phyloP scores from a whole-genome alignment of 495 filamentous ascomycete species.

The Aspergillus leporis region DNA sequence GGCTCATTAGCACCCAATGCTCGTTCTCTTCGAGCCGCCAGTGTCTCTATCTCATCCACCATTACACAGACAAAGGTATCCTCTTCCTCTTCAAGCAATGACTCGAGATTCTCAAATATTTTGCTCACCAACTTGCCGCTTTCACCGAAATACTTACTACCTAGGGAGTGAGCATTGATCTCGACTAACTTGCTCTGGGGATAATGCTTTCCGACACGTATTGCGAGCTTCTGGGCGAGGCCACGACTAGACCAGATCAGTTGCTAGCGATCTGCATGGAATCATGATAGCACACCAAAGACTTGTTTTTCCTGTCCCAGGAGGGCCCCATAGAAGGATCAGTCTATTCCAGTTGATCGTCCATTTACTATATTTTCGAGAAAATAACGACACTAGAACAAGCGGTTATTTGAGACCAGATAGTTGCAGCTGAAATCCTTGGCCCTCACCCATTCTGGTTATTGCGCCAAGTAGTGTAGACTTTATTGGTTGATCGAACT shows the following conservation, averaged over 20 bases:
- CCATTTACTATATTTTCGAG: constrained; percentile 27
- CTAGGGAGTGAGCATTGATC: constrained; percentile 51
- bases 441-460: constrained; percentile 43
- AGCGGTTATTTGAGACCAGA: neutral
- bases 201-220: constrained; percentile 49
- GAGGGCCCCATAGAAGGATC: constrained; percentile 55
- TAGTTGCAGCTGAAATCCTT: neutral
- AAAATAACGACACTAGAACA: constrained; percentile 34
- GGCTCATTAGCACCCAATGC: constrained; percentile 47
- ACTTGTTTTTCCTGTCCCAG: constrained; percentile 56
- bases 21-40: constrained; percentile 46
- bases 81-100: constrained; percentile 43
- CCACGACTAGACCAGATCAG: constrained; percentile 35
- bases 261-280: neutral
- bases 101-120: constrained; percentile 49
- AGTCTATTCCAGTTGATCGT: constrained; percentile 37
- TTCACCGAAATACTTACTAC: constrained; percentile 57
- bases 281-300: constrained; percentile 31
- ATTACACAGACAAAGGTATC: constrained; percentile 49
- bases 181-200: constrained; percentile 46
- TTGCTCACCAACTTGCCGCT: constrained; percentile 54
- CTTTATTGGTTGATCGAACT: constrained; percentile 51
- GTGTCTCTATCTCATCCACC: constrained; percentile 58
- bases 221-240: constrained; percentile 57
- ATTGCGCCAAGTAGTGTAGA: constrained; percentile 44